phyloP scores from a whole-genome alignment of 768 basidiomycete species.

The Suillus paluster region DNA sequence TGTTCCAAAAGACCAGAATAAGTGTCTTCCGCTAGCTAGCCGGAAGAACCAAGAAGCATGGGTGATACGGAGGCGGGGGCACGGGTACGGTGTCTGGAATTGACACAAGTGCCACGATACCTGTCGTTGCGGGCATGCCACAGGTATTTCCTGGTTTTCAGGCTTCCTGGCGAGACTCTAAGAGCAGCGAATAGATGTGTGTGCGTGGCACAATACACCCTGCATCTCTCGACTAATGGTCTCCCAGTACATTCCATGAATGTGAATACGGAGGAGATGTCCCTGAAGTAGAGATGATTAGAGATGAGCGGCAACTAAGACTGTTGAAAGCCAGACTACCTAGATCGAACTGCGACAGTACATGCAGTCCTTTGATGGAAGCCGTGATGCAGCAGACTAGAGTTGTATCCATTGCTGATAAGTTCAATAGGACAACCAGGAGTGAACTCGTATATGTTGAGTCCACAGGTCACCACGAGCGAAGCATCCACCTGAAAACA shows the following conservation, averaged over 20 bases:
- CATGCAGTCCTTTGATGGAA: slow-evolving; percentile 48
- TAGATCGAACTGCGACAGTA: slow-evolving; percentile 63
- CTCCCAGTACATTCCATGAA: slow-evolving; percentile 50
- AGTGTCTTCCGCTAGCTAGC: not conserved
- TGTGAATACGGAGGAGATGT: slow-evolving; percentile 43
- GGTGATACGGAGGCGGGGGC: not conserved
- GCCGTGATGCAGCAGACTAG: slow-evolving; percentile 69
- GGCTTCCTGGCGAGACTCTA: not conserved
- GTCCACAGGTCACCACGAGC: slow-evolving; percentile 59
- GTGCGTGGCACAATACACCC: not conserved
- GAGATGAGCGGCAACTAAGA: not conserved
- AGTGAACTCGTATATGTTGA: slow-evolving; percentile 62
- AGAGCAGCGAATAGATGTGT: not conserved
- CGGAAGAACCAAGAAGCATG: not conserved
- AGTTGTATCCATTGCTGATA: slow-evolving; percentile 79
- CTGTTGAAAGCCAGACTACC: slow-evolving; percentile 39
- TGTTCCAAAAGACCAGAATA: too few species aligned
- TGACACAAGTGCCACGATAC: too few species aligned
- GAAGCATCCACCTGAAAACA: not conserved
- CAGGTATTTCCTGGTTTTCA: not conserved
- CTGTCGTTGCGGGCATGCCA: too few species aligned
- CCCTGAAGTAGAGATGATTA: slow-evolving; percentile 5
- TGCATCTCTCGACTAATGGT: not conserved
- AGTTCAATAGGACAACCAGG: slow-evolving; percentile 70
- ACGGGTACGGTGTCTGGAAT: not conserved